A percentile compares a stretch with the other conserved stretches of the same genome.
Evolutionary conservation across 192 early-diverging fungal genomes (phyloP).

Genomic region (Coemansia sp.): DNA sequence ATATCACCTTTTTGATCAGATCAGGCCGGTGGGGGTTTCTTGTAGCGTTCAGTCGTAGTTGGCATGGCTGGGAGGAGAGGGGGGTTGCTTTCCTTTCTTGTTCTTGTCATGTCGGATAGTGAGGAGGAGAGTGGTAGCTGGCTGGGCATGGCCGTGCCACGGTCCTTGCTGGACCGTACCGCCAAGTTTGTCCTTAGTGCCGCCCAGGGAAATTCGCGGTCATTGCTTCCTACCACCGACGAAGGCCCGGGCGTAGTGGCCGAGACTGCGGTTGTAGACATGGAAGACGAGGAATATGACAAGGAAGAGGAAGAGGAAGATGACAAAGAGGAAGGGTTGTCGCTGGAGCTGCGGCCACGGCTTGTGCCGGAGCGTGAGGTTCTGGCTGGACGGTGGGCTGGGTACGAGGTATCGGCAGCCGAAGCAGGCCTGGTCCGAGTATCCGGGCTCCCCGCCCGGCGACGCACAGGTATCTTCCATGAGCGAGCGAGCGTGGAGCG

Average conservation of each 20-base stretch:
- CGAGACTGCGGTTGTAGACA: constrained; percentile 10
- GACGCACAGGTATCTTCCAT: constrained; percentile 13
- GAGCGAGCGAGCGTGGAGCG: background rate
- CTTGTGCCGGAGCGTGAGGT: constrained; percentile 34
- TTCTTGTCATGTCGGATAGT: no score
- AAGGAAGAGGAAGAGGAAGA: background rate
- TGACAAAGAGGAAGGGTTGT: background rate
- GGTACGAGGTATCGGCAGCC: background rate
- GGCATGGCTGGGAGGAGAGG: no score
- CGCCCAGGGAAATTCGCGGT: constrained; percentile 39
- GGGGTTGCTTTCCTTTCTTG: no score
- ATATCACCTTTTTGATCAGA: no score
- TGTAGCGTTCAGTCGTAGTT: no score
- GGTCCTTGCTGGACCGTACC: constrained; percentile 27
- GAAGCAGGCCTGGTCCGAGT: background rate
- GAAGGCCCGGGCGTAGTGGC: background rate
- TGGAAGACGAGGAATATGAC: constrained; percentile 9
- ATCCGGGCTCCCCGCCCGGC: constrained; percentile 3
- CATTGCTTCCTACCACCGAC: constrained; percentile 38
- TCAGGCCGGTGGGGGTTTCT: no score
- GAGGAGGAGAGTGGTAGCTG: no score
- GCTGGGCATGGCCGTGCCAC: constrained; percentile 22
- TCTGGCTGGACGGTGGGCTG: constrained; percentile 21
- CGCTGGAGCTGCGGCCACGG: no score
- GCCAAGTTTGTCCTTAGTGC: constrained; percentile 44